Evolutionary conservation across 75 land plant species (phyloP).

Genomic region (Adiantum capillusveneris): DNA sequence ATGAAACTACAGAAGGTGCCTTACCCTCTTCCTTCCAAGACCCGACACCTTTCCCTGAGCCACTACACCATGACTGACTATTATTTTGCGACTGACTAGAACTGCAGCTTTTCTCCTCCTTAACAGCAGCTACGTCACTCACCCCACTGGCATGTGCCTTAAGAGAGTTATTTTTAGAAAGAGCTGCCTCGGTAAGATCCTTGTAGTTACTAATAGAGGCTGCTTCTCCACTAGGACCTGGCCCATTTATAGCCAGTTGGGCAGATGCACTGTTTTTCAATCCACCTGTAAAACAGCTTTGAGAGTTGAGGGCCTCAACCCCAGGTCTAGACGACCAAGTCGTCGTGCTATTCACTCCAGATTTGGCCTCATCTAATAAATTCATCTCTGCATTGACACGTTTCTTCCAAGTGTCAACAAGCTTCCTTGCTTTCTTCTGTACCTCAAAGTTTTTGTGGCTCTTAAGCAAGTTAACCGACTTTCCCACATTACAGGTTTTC

Average conservation of each 20-base stretch:
- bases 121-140: conserved; percentile 27
- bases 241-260: conserved; percentile 35
- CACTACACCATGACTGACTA: conserved; percentile 75
- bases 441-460: conserved; percentile 80
- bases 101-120: conserved; percentile 85
- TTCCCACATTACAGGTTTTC: conserved; percentile 58
- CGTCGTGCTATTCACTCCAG: conserved; percentile 45
- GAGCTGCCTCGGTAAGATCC: too few relatives aligned
- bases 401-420: conserved; percentile 94
- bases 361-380: conserved; percentile 53
- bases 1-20: conserved; percentile 51
- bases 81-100: conserved; percentile 88
- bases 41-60: conserved; percentile 44
- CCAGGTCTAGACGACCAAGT: conserved; percentile 41
- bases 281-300: too few relatives aligned
- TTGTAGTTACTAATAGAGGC: background rate
- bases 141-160: conserved; percentile 15
- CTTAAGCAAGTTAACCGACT: conserved; percentile 71
- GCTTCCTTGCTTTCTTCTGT: conserved; percentile 85
- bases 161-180: conserved; percentile 29
- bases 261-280: conserved; percentile 26
- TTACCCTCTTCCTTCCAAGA: conserved; percentile 70
- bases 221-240: conserved; percentile 17
- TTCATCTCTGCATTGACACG: conserved; percentile 70
- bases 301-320: conserved; percentile 29